Conservation (phyloP, 768 basidiomycete species). For the Russula sp. region DNA sequence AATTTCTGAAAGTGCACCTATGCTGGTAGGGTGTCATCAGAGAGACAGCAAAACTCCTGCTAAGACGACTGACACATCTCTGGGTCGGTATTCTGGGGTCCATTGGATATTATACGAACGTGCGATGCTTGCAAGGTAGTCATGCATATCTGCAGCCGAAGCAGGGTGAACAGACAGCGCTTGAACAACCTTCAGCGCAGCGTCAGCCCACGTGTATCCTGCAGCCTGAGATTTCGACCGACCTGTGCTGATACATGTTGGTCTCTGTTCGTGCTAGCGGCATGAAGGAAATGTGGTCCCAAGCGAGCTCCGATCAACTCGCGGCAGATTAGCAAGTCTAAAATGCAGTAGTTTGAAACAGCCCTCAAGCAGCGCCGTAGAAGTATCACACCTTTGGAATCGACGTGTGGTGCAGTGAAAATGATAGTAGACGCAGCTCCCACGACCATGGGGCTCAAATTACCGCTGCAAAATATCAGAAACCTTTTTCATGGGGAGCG, state of each 20-base stretch:
- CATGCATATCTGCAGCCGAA: slow-evolving; percentile 50
- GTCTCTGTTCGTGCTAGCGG: slow-evolving; percentile 46
- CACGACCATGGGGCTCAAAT: slow-evolving; percentile 46
- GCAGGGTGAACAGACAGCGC: slow-evolving; percentile 49
- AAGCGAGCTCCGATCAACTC: slow-evolving; percentile 51
- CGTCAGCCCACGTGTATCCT: not conserved
- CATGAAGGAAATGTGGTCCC: slow-evolving; percentile 50
- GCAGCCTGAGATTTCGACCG: not conserved
- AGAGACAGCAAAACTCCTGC: slow-evolving; percentile 1
- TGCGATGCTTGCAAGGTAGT: slow-evolving; percentile 50
- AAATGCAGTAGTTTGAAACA: not conserved
- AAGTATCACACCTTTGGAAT: slow-evolving; percentile 47
- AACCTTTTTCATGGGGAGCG: not conserved
- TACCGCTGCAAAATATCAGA: slow-evolving; percentile 28
- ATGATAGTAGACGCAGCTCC: slow-evolving; percentile 69
- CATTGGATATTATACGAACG: slow-evolving; percentile 50
- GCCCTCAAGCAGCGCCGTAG: not conserved
- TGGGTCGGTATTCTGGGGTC: slow-evolving; percentile 53
- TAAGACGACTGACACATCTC: slow-evolving; percentile 48
- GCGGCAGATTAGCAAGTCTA: slow-evolving; percentile 55
- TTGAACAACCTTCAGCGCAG: slow-evolving; percentile 40
- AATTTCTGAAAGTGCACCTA: slow-evolving; percentile 53
- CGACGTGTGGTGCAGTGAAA: slow-evolving; percentile 49
- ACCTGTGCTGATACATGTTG: slow-evolving; percentile 51
- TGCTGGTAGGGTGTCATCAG: slow-evolving; percentile 33